Conservation (phyloP, 805 yeast species). For the Ogataea haglerorum region DNA sequence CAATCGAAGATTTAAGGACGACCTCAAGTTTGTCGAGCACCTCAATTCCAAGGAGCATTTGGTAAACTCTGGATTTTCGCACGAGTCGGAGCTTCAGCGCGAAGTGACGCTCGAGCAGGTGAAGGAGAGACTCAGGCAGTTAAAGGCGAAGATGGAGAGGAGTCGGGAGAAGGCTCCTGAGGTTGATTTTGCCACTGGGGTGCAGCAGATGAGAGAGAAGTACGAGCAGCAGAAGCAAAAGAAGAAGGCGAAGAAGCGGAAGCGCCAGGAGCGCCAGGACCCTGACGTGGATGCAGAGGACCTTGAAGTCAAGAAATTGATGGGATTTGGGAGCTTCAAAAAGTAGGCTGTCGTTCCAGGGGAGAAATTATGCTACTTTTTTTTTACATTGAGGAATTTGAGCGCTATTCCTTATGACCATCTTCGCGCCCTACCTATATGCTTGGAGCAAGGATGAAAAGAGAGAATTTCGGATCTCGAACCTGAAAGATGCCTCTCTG, state of each 20-base stretch:
- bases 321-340: conserved; percentile 50
- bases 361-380: no score
- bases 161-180: conserved; percentile 13
- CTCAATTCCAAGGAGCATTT: conserved; percentile 71
- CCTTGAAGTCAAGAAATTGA: conserved; percentile 34
- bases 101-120: conserved; percentile 50
- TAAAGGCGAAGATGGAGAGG: conserved; percentile 32
- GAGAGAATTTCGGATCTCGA: conserved; percentile 15
- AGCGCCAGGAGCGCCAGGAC: conserved; percentile 20
- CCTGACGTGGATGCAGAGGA: conserved; percentile 11
- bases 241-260: conserved; percentile 26
- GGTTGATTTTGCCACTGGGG: conserved; percentile 39
- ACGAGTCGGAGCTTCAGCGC: conserved; percentile 26
- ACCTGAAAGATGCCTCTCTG: conserved; percentile 15
- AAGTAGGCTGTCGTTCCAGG: background rate
- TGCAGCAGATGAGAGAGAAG: conserved; percentile 36
- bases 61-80: conserved; percentile 36
- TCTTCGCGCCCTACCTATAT: conserved; percentile 30
- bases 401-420: conserved; percentile 20
- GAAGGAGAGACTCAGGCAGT: conserved; percentile 34
- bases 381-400: conserved; percentile 1
- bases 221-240: conserved; percentile 36
- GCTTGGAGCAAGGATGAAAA: conserved; percentile 27
- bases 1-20: conserved; percentile 77
- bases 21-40: conserved; percentile 78